Base-by-base conservation (phyloP, 495 filamentous ascomycete genomes). In the Aspergillus mulundensis region DNA sequence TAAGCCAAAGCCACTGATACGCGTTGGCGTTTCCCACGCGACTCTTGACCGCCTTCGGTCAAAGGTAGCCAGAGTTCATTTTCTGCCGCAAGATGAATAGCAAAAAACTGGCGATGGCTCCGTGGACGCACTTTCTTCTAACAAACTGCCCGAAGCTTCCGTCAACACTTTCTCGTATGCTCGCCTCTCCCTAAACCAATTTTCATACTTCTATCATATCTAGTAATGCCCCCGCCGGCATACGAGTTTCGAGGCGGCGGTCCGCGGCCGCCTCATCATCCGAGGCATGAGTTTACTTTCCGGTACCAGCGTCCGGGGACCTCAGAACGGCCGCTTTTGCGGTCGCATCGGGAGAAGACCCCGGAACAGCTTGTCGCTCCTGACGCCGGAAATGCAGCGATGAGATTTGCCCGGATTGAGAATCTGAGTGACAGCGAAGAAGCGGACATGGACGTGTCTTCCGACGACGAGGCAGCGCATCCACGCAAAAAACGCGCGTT, bases 391-490 rank as follows among this genome's bases (percentile, higher is more conserved):
- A 59, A 62, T 20, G 61, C 67, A 2, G 61, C 53, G 18, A 59
- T 65, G 43, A 80, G 74, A 43, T 82, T 75, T 42, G 66, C 76
- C 1, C 57, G 78, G 14, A 54, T 86, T 1, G 79, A 84, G 7
- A 80, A 87, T 7, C 68, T 90, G 16, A 88, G 87, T 23, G 85
- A 89, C 58, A 88, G 84, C 60, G 89, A 90, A 48, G 86, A 88
- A 65, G 77, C 75, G 5, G 81, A 80, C 11, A 90, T 91, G 87
- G 79, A 85, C 24, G 73, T 81, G 10, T 76, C 71, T 14, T 75
- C 77, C 4, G 71, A 76, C 44, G 73, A 74, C 1, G 77, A 79
- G 36, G 74, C 78, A 25, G 60, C 63, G 12, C 77, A 66, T 44
- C 77, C 78, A 7, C 70, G 74, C 41, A 80, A 81, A 50, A 75